Evolutionary conservation across 1,284 basidiomycete species (phyloP).

Genomic region (Sphagnurus paluster): DNA sequence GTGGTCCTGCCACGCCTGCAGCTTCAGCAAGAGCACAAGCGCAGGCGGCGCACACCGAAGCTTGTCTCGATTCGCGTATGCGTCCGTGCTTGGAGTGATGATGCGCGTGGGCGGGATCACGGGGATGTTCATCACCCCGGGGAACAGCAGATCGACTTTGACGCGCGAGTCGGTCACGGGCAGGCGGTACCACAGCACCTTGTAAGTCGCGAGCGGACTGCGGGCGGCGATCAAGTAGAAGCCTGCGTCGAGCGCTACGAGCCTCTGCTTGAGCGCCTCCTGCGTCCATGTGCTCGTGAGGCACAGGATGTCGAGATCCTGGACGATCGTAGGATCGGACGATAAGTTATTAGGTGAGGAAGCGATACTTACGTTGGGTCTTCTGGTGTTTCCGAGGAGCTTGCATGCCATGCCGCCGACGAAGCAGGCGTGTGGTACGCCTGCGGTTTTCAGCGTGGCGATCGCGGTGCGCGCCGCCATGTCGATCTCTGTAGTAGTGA

Average conservation of each 20-base stretch:
- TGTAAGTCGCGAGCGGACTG: constrained; percentile 39
- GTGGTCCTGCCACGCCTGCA: constrained; percentile 47
- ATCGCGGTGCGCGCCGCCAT: constrained; percentile 7
- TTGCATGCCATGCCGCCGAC: constrained; percentile 29
- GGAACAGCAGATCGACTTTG: constrained; percentile 46
- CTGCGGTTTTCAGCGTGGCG: neutral
- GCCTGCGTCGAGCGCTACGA: constrained; percentile 29
- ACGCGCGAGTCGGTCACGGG: constrained; percentile 9
- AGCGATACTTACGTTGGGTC: constrained; percentile 22
- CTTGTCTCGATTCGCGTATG: no score
- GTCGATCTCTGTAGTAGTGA: no score
- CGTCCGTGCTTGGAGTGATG: constrained; percentile 17
- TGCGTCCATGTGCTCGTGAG: constrained; percentile 28
- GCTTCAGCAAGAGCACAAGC: constrained; percentile 41
- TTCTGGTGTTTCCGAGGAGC: constrained; percentile 23
- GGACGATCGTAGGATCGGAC: neutral
- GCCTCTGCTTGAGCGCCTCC: constrained; percentile 36
- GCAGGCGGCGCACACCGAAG: constrained; percentile 42
- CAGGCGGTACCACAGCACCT: constrained; percentile 41
- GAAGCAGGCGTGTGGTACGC: constrained; percentile 16
- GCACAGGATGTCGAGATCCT: constrained; percentile 48
- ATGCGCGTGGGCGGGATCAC: constrained; percentile 28
- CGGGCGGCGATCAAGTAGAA: constrained; percentile 39
- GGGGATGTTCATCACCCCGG: constrained; percentile 42
- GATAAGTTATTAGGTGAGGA: neutral